phyloP scores from a whole-genome alignment of 164 flowering plant genomes.

The Pachysandra terminalis region DNA sequence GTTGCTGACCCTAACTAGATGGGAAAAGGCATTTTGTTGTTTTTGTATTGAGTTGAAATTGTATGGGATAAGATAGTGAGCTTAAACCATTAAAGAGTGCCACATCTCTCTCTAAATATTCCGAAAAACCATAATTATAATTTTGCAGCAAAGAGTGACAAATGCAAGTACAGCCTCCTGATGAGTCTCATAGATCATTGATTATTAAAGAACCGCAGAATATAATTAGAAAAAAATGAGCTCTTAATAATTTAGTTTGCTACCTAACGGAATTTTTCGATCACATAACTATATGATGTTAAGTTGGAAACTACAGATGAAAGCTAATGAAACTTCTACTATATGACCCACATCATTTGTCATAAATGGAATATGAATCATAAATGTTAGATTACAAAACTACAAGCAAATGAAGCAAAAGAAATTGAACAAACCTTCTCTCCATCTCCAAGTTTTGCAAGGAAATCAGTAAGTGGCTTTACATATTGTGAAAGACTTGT shows the following conservation, averaged over 20 bases:
- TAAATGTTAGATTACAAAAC: no score
- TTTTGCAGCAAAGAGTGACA: no score
- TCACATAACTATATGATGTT: neutral
- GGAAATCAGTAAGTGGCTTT: conserved; percentile 65
- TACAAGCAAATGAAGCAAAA: neutral
- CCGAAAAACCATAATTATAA: neutral
- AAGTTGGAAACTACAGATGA: neutral
- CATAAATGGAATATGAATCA: neutral
- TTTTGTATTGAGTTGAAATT: neutral
- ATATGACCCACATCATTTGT: neutral
- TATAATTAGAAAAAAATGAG: neutral
- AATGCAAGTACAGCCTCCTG: neutral
- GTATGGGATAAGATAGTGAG: neutral
- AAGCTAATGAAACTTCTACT: no score
- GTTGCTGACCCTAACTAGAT: neutral
- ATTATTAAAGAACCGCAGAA: neutral
- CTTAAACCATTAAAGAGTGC: neutral
- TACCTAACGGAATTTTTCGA: neutral
- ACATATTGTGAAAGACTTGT: conserved; percentile 82
- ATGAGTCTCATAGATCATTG: neutral
- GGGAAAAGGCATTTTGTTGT: no score
- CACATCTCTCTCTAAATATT: neutral
- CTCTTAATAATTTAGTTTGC: neutral
- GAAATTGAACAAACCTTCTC: conserved; percentile 54
- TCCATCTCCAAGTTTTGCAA: conserved; percentile 66